Evolutionary conservation across 805 yeast genomes (phyloP), one percentile per base, ranked within the genome.

Genomic region (Danielia reshetovae): DNA sequence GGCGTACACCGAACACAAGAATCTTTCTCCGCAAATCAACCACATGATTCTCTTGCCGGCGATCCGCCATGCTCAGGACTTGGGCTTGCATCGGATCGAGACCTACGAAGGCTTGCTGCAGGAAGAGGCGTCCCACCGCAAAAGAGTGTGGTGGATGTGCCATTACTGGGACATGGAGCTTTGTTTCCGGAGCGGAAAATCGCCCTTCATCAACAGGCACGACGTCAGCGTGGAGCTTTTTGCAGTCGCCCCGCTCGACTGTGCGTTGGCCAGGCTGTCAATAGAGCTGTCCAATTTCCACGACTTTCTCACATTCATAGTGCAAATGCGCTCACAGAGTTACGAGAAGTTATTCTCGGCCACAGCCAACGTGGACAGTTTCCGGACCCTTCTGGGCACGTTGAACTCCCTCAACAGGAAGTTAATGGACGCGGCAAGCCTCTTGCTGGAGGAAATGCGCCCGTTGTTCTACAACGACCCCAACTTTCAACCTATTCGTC

Each of bases 71-170:
- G 81, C 81, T 0, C 71, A 68, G 26, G 79, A 74, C 22, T 47
- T 77, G 47, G 85, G 85, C 0, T 57, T 82, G 3, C 75, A 80
- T 45, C 57, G 77, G 35, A 55, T 54, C 4, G 81, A 75, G 33
- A 48, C 70, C 2, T 65, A 68, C 36, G 34, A 34, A 4, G 62
- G 65, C 1, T 38, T 73, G 14, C 14, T 61, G 0, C 43, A 48
- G 0, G 54, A 51, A 4, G 78, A 74, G 25, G 54, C 57, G 2
- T 43, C 52, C 1, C 49, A 53, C 4, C 61, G 75, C 26, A 51
- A 71, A 14, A 43, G 54, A 5, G 35, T 78, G 18, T 79, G 80
- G 76, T 70, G 74, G 67, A 38, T 57, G 13, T 65, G 77, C 28
- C 73, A 67, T 40, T 40, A 59, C 10, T 34, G 62, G 11, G 84